A percentile compares a stretch with the other conserved stretches of the same genome.
These are phyloP conservation scores for Margaritispora aquatica DNA, from an alignment of 495 filamentous ascomycete species.

Conservation along the genomic window DNA sequence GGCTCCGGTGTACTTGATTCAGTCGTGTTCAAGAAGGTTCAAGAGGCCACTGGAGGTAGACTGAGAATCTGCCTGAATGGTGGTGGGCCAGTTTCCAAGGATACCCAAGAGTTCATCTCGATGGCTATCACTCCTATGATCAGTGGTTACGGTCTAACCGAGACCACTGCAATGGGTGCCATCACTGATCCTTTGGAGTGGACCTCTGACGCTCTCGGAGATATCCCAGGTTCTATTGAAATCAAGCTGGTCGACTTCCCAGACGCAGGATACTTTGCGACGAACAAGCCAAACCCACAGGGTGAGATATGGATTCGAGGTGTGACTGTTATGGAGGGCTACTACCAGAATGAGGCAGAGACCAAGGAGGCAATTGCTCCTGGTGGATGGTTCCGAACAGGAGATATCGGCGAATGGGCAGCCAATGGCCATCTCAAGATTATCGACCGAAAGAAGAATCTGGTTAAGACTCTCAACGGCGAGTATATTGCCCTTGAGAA, in stretches of 20 bases:
- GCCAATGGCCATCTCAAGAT: conserved; percentile 73
- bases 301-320: conserved; percentile 94
- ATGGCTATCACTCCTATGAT: conserved; percentile 88
- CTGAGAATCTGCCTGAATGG: conserved; percentile 81
- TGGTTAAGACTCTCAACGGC: conserved; percentile 91
- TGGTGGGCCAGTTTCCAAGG: conserved; percentile 78
- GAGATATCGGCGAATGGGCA: conserved; percentile 91
- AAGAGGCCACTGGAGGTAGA: conserved; percentile 80
- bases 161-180: conserved; percentile 90
- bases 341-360: conserved; percentile 80
- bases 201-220: conserved; percentile 76
- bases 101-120: conserved; percentile 82
- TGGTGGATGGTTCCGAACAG: conserved; percentile 94
- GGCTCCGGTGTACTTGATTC: conserved; percentile 66
- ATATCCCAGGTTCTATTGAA: conserved; percentile 76
- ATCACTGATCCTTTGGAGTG: conserved; percentile 87
- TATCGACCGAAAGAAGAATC: conserved; percentile 97
- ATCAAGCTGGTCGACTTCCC: conserved; percentile 93
- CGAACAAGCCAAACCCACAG: conserved; percentile 82
- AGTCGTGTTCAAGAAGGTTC: conserved; percentile 84
- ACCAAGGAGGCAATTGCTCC: conserved; percentile 65
- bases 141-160: conserved; percentile 91
- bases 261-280: conserved; percentile 85
- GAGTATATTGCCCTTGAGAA: conserved; percentile 99
- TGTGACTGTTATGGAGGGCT: conserved; percentile 61